Conservation (phyloP, 805 yeast genomes). For the Cyberlindnera misumaiensis region DNA sequence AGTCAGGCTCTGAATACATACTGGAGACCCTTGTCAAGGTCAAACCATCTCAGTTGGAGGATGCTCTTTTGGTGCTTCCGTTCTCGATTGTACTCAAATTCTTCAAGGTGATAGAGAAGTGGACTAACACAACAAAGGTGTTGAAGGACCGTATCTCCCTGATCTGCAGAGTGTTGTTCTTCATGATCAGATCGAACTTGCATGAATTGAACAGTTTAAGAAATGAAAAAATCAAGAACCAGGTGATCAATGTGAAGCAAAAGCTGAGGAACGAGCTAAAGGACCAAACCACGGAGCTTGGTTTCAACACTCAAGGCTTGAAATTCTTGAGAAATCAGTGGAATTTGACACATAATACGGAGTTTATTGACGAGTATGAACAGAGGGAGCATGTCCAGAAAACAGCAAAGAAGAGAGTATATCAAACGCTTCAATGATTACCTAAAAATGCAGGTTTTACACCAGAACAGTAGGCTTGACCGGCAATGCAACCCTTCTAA, state of each 20-base stretch:
- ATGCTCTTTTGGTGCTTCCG: slow-evolving; percentile 85
- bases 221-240: slow-evolving; percentile 56
- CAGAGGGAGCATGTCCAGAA: slow-evolving; percentile 47
- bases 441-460: no score
- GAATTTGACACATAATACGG: slow-evolving; percentile 67
- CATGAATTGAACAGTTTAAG: slow-evolving; percentile 70
- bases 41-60: slow-evolving; percentile 82
- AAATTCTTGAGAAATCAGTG: slow-evolving; percentile 69
- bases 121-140: slow-evolving; percentile 50
- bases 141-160: slow-evolving; percentile 48
- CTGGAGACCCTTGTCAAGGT: slow-evolving; percentile 64
- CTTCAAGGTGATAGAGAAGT: slow-evolving; percentile 64
- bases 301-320: slow-evolving; percentile 81
- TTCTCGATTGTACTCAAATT: slow-evolving; percentile 74
- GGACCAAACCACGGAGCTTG: slow-evolving; percentile 52
- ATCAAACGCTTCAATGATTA: slow-evolving; percentile 38
- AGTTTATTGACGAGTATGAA: slow-evolving; percentile 64
- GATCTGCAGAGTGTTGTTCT: slow-evolving; percentile 70
- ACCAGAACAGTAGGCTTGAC: no score
- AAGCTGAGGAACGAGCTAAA: slow-evolving; percentile 54
- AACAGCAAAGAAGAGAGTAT: slow-evolving; percentile 65
- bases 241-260: slow-evolving; percentile 54
- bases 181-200: slow-evolving; percentile 66
- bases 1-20: slow-evolving; percentile 73
- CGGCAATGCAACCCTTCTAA: no score